Percentiles rank a stretch among this genome's conserved stretches.
Conservation (phyloP, 257 asterid species). For the Solanum verrucosum region DNA sequence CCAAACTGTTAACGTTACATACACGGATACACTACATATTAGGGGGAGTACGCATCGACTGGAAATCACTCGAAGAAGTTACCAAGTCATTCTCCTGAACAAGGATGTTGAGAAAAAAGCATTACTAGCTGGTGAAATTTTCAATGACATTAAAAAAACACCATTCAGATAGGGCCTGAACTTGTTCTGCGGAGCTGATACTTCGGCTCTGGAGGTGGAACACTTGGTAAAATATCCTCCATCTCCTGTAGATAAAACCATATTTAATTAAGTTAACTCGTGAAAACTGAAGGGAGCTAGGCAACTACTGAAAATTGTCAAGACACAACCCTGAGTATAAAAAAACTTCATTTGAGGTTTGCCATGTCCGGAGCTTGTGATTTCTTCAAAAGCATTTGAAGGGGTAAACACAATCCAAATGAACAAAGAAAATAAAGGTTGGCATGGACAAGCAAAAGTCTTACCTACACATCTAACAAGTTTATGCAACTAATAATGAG, state of each 20-base stretch:
- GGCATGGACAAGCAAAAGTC: not conserved
- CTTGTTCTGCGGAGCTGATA: slow-evolving; percentile 42
- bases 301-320: not conserved
- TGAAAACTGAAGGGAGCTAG: not conserved
- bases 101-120: not conserved
- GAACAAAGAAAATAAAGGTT: not conserved
- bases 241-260: slow-evolving; percentile 22
- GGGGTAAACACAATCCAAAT: not conserved
- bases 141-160: not conserved
- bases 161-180: slow-evolving; percentile 22
- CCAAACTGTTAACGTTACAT: slow-evolving; percentile 8
- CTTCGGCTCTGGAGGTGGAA: slow-evolving; percentile 32
- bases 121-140: not conserved
- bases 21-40: not conserved
- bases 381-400: not conserved
- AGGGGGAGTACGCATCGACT: not conserved
- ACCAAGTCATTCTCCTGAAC: not conserved
- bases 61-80: not conserved
- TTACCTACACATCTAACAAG: not conserved
- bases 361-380: not conserved
- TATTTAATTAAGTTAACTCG: not conserved
- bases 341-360: not conserved
- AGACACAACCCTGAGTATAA: not conserved
- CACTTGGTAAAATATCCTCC: slow-evolving; percentile 20
- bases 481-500: not conserved